Base-by-base conservation (phyloP, 2,329 filamentous ascomycete species). In the Ophiostoma tasmaniense region DNA sequence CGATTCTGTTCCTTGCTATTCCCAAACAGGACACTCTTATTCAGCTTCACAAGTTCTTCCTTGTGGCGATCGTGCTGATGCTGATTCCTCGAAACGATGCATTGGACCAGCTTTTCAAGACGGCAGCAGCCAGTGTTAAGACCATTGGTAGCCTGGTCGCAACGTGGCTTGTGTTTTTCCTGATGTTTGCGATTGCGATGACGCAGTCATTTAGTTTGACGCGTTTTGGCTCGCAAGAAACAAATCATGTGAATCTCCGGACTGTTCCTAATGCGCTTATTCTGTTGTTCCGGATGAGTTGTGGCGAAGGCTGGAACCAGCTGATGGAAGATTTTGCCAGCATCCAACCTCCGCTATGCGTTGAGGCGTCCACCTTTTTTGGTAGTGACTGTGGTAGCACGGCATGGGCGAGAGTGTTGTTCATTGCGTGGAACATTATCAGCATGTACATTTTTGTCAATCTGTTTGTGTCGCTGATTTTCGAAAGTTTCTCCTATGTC, bases 391-490 rank as follows among this genome's bases (percentile, higher is more conserved):
- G 95, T 76, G 95, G 95, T 70, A 97, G 94, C 79, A 86, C 88
- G 66, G 85, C 88, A 52, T 99, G 95, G 93, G 93, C 95, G 8
- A 85, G 93, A 67, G 87, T 89, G 42, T 83, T 99, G 11, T 99
- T 99, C 81, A 93, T 98, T 70, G 87, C 90, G 4, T 99, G 95
- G 95, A 99, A 99, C 81, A 94, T 99, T 75, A 85, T 99, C 79
- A 98, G 94, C 90, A 99, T 99, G 95, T 99, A 99, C 80, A 96
- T 99, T 75, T 99, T 99, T 76, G 94, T 98, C 76, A 97, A 94
- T 76, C 81, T 99, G 76, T 99, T 99, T 78, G 94, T 99, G 70
- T 99, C 95, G 66, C 88, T 99, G 77, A 99, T 99, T 74, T 99
- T 96, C 80, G 95, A 99, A 81, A 98, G 93, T 79, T 99, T 99